Conservation (phyloP, 495 filamentous ascomycete genomes). For the Penicillium taxi region DNA sequence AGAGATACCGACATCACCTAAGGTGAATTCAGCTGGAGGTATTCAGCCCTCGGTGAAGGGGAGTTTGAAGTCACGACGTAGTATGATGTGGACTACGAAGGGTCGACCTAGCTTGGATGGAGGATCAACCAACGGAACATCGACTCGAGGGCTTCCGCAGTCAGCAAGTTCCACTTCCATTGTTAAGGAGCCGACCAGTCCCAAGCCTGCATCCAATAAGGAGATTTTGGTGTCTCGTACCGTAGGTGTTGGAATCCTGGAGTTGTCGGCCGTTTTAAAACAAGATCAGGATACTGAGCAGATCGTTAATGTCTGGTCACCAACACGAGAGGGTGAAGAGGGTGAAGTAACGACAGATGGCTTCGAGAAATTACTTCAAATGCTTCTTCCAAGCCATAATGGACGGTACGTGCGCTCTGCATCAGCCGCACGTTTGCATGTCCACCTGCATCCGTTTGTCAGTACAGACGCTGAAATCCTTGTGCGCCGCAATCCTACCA, state of each 20-base stretch:
- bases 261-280: conserved; percentile 67
- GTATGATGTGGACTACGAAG: conserved; percentile 69
- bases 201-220: conserved; percentile 28
- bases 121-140: conserved; percentile 7
- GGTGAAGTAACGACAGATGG: conserved; percentile 46
- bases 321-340: conserved; percentile 51
- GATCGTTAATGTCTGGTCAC: conserved; percentile 70
- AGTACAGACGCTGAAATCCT: conserved; percentile 68
- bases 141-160: conserved; percentile 35
- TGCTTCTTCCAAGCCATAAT: conserved; percentile 63
- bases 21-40: conserved; percentile 12
- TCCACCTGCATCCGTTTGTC: conserved; percentile 69
- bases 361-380: conserved; percentile 68
- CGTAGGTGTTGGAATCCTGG: conserved; percentile 75
- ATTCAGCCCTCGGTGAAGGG: conserved; percentile 30
- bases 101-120: conserved; percentile 24
- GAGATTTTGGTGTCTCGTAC: conserved; percentile 51
- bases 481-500: conserved; percentile 77
- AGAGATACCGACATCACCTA: conserved; percentile 29
- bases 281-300: conserved; percentile 71
- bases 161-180: conserved; percentile 53
- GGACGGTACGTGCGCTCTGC: conserved; percentile 65
- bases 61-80: conserved; percentile 54
- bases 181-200: conserved; percentile 36
- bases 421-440: conserved; percentile 61